These are phyloP conservation scores for Hanseniaspora vineae DNA, from an alignment of 805 yeast species.

Conservation along the genomic window DNA sequence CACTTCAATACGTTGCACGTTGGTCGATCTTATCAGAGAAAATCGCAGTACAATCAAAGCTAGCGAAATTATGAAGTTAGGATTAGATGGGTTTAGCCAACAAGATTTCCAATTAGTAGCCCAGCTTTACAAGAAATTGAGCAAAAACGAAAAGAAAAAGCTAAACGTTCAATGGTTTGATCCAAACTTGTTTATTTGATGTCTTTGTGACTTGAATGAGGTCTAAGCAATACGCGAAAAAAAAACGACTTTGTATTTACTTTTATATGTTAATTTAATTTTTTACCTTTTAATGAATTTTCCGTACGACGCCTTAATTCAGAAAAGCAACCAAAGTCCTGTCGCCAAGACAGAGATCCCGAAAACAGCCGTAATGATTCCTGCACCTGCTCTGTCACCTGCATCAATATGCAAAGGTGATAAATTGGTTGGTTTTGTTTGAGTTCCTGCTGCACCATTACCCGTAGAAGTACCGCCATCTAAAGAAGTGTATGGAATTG, in stretches of 20 bases:
- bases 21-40: neutral
- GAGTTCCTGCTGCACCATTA: slow-evolving; percentile 38
- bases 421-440: slow-evolving; percentile 25
- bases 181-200: slow-evolving; percentile 1
- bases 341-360: slow-evolving; percentile 33
- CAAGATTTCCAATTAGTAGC: slow-evolving; percentile 18
- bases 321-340: slow-evolving; percentile 32
- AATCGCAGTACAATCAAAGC: slow-evolving; percentile 8
- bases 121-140: slow-evolving; percentile 7
- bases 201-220: neutral
- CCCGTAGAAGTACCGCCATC: slow-evolving; percentile 47
- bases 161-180: slow-evolving; percentile 3
- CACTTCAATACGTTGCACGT: neutral
- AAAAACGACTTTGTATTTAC: neutral
- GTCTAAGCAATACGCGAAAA: too few species aligned
- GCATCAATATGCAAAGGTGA: slow-evolving; percentile 30
- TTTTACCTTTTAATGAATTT: too few species aligned
- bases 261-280: neutral
- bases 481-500: slow-evolving; percentile 40
- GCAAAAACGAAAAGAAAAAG: neutral
- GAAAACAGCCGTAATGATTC: slow-evolving; percentile 46
- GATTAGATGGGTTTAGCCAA: slow-evolving; percentile 22
- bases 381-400: slow-evolving; percentile 56
- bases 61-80: slow-evolving; percentile 11
- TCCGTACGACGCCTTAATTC: too few species aligned